Percentiles rank a stretch among this genome's conserved stretches.
phyloP scores from a whole-genome alignment of 805 yeast genomes.

The Lipomyces mesembrius region DNA sequence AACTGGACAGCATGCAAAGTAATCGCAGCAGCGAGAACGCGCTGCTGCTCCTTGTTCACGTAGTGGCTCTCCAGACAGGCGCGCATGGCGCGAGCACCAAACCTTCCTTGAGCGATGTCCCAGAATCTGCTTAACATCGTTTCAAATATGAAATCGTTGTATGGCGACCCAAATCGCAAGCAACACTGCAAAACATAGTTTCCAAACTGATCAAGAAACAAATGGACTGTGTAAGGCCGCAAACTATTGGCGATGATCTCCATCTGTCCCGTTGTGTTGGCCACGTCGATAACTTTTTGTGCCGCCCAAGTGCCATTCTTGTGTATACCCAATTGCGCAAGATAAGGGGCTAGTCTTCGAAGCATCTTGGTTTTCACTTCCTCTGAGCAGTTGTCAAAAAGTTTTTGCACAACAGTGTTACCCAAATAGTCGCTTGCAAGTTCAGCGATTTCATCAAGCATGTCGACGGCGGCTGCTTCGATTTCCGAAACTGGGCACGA shows the following conservation, averaged over 20 bases:
- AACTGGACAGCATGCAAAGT: slow-evolving; percentile 77
- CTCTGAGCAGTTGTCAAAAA: slow-evolving; percentile 73
- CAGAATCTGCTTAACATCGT: slow-evolving; percentile 75
- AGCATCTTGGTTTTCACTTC: slow-evolving; percentile 80
- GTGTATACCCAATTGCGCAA: slow-evolving; percentile 92
- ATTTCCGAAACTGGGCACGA: slow-evolving; percentile 61
- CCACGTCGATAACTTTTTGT: slow-evolving; percentile 85
- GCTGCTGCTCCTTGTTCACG: slow-evolving; percentile 67
- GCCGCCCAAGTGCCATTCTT: slow-evolving; percentile 99
- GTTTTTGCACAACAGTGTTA: slow-evolving; percentile 91
- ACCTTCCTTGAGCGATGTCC: slow-evolving; percentile 83
- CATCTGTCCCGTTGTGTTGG: slow-evolving; percentile 65
- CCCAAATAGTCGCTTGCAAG: slow-evolving; percentile 92
- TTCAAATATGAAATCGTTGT: slow-evolving; percentile 87
- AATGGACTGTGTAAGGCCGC: slow-evolving; percentile 78
- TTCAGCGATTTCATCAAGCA: slow-evolving; percentile 88
- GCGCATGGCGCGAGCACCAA: slow-evolving; percentile 93
- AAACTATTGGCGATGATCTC: slow-evolving; percentile 69
- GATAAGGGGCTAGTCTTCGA: slow-evolving; percentile 71
- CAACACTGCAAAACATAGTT: slow-evolving; percentile 96
- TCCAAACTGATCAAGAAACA: slow-evolving; percentile 94
- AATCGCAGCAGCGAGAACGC: slow-evolving; percentile 76
- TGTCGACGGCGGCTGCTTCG: slow-evolving; percentile 79
- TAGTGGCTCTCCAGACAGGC: slow-evolving; percentile 86
- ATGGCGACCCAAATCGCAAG: slow-evolving; percentile 84